Percentiles rank a stretch among this genome's conserved stretches.
phyloP scores from a whole-genome alignment of 2,329 filamentous ascomycete species.

The Stachybotrys elegans region DNA sequence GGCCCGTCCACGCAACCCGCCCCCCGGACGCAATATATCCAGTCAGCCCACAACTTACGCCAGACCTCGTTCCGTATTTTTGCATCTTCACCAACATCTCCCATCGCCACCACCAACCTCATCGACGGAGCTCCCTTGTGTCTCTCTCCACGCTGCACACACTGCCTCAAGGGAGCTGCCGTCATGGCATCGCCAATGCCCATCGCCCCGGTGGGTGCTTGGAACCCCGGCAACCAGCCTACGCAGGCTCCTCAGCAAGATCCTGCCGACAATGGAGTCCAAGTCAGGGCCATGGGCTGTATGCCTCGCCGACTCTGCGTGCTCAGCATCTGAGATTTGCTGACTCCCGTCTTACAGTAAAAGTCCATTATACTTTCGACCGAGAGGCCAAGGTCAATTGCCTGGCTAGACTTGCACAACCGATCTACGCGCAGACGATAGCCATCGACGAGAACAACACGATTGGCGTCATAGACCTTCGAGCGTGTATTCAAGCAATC shows the following conservation, averaged over 20 bases:
- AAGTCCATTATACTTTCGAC: slow-evolving; percentile 96
- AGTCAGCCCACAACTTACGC: slow-evolving; percentile 9
- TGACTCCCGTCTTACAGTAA: slow-evolving; percentile 56
- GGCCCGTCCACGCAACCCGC: slow-evolving; percentile 34
- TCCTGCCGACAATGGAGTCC: slow-evolving; percentile 44
- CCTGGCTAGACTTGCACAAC: slow-evolving; percentile 77
- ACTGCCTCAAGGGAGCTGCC: slow-evolving; percentile 17
- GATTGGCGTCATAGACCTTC: slow-evolving; percentile 84
- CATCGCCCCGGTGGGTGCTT: slow-evolving; percentile 23
- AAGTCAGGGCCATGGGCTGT: slow-evolving; percentile 63
- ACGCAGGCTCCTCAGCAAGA: slow-evolving; percentile 23
- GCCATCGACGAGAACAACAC: slow-evolving; percentile 69
- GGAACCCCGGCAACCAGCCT: slow-evolving; percentile 22
- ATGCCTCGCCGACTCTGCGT: slow-evolving; percentile 29
- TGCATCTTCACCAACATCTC: not conserved
- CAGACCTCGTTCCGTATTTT: slow-evolving; percentile 1
- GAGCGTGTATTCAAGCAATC: slow-evolving; percentile 81
- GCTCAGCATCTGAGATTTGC: slow-evolving; percentile 6
- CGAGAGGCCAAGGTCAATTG: slow-evolving; percentile 83
- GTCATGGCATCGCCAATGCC: slow-evolving; percentile 36
- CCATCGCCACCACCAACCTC: not conserved
- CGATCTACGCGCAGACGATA: slow-evolving; percentile 74
- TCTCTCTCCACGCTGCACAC: slow-evolving; percentile 2
- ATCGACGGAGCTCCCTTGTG: not conserved
- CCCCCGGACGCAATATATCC: slow-evolving; percentile 26